A percentile compares a stretch with the other conserved stretches of the same genome.
These are phyloP conservation scores for Triticum dicoccoides DNA, from an alignment of 176 grass and related monocot genomes.

Conservation along the genomic window DNA sequence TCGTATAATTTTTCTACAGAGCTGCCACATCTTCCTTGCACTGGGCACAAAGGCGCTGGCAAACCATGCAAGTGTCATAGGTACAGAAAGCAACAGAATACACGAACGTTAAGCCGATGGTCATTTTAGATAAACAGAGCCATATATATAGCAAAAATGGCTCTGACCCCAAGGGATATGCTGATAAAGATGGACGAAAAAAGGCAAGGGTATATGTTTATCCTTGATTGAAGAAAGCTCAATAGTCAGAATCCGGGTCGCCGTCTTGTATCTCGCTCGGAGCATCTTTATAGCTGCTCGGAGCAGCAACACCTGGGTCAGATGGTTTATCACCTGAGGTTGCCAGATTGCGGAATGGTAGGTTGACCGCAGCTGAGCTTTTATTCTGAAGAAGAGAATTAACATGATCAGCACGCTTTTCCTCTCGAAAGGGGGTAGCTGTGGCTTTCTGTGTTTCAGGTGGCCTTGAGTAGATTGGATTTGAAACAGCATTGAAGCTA, in stretches of 20 bases:
- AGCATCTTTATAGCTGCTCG: background rate
- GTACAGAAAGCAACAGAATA: background rate
- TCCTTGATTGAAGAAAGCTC: too few species aligned
- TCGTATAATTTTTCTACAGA: background rate
- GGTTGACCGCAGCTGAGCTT: background rate
- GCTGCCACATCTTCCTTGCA: background rate
- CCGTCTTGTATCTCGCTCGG: constrained; percentile 38
- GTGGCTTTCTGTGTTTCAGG: constrained; percentile 10
- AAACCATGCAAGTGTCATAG: background rate
- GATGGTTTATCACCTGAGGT: constrained; percentile 1
- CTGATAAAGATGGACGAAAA: too few species aligned
- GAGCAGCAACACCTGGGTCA: background rate
- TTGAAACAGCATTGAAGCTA: background rate
- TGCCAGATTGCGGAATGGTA: background rate
- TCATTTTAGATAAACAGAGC: background rate
- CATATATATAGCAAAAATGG: background rate
- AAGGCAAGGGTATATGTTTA: too few species aligned
- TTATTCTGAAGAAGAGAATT: constrained; percentile 18
- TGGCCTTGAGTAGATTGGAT: background rate
- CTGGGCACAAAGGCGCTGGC: background rate
- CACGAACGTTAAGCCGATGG: background rate
- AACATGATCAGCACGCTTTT: background rate
- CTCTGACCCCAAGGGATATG: background rate
- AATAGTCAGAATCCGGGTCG: constrained; percentile 61
- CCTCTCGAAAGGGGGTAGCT: background rate